Conservation (phyloP, 805 yeast genomes). For the Starmera quercuum region DNA sequence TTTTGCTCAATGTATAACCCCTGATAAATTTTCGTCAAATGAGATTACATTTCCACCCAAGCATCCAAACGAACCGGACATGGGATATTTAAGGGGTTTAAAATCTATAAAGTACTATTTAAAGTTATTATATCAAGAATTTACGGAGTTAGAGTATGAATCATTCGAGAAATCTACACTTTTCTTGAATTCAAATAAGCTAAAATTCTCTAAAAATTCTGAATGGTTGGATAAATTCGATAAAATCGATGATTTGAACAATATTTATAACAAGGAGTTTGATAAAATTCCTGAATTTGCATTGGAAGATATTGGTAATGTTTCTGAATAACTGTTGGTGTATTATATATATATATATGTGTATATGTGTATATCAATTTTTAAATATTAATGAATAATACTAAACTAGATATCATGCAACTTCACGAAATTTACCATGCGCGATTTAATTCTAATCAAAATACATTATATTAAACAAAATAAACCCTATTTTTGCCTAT, state of each 20-base stretch:
- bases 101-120: conserved; percentile 65
- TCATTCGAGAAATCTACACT: conserved; percentile 8
- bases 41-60: conserved; percentile 63
- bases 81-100: conserved; percentile 82
- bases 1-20: conserved; percentile 88
- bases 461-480: conserved; percentile 2
- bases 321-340: conserved; percentile 13
- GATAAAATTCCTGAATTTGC: conserved; percentile 19
- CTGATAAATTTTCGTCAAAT: conserved; percentile 37
- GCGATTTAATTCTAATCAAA: neutral
- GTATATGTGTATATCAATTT: conserved; percentile 1
- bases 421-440: neutral
- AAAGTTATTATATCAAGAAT: conserved; percentile 44
- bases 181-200: conserved; percentile 13
- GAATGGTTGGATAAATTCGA: conserved; percentile 34
- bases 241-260: conserved; percentile 21
- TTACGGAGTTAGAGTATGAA: conserved; percentile 36
- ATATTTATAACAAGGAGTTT: conserved; percentile 14
- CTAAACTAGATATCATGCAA: neutral
- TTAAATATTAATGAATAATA: neutral
- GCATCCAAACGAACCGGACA: conserved; percentile 56
- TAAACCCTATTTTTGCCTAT: conserved; percentile 3
- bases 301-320: conserved; percentile 17
- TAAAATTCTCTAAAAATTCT: conserved; percentile 18
- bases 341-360: conserved; percentile 2